These are phyloP conservation scores for Nymphaea colorata DNA, from an alignment of 164 flowering plant species.

Conservation along the genomic window DNA sequence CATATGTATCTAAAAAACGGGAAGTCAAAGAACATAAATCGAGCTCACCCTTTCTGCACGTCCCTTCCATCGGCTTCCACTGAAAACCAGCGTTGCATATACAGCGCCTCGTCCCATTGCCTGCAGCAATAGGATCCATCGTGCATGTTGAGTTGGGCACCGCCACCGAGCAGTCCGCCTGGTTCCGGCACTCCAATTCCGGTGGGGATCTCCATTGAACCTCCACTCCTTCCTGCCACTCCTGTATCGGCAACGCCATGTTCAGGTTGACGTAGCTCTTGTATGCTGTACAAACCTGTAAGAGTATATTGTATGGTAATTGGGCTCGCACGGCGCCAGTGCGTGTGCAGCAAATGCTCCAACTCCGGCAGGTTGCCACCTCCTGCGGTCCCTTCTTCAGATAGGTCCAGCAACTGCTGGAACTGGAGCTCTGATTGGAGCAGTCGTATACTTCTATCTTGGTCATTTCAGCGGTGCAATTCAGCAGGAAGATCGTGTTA, in stretches of 20 bases:
- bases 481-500: slow-evolving; percentile 52
- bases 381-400: slow-evolving; percentile 13
- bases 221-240: slow-evolving; percentile 66
- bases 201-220: slow-evolving; percentile 59
- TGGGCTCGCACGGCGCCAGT: slow-evolving; percentile 1
- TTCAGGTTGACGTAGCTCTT: slow-evolving; percentile 53
- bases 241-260: slow-evolving; percentile 18
- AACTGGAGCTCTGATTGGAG: slow-evolving; percentile 44
- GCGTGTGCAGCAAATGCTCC: neutral
- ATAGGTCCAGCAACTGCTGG: slow-evolving; percentile 51
- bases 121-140: neutral
- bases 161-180: slow-evolving; percentile 33
- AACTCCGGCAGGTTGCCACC: neutral
- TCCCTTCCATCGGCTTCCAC: neutral
- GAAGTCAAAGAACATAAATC: too few species aligned
- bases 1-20: slow-evolving; percentile 12
- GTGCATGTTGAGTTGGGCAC: neutral
- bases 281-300: slow-evolving; percentile 51
- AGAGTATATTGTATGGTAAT: slow-evolving; percentile 51
- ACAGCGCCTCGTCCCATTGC: neutral
- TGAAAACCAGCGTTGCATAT: neutral
- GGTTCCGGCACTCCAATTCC: slow-evolving; percentile 38
- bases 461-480: slow-evolving; percentile 46
- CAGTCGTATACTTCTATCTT: too few species aligned
- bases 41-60: neutral